Percentiles rank a stretch among this genome's conserved stretches.
phyloP scores from a whole-genome alignment of 2,329 filamentous ascomycete species.

The Xylaria sp. region DNA sequence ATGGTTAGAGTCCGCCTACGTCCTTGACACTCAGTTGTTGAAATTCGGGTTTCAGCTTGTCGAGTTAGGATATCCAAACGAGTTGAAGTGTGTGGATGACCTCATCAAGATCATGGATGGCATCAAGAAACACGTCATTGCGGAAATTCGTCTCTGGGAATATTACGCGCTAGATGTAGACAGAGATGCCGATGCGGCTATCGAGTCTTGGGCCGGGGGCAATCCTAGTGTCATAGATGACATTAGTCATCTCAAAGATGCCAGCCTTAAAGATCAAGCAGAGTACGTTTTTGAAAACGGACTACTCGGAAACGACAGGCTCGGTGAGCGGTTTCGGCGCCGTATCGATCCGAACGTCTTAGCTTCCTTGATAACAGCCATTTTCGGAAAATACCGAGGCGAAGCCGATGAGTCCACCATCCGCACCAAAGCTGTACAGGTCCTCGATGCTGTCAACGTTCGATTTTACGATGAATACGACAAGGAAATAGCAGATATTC shows the following conservation, averaged over 20 bases:
- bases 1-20: slow-evolving; percentile 73
- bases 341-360: slow-evolving; percentile 74
- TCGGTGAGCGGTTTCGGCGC: slow-evolving; percentile 84
- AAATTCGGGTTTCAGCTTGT: slow-evolving; percentile 82
- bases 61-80: slow-evolving; percentile 78
- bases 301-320: slow-evolving; percentile 74
- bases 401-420: slow-evolving; percentile 64
- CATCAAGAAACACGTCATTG: slow-evolving; percentile 83
- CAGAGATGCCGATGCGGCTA: slow-evolving; percentile 72
- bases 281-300: slow-evolving; percentile 75
- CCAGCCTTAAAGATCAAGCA: slow-evolving; percentile 62
- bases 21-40: slow-evolving; percentile 71
- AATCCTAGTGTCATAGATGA: slow-evolving; percentile 61
- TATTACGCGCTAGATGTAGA: slow-evolving; percentile 89
- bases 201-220: slow-evolving; percentile 77
- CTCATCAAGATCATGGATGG: slow-evolving; percentile 84
- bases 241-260: slow-evolving; percentile 61
- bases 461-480: slow-evolving; percentile 94
- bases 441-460: slow-evolving; percentile 87
- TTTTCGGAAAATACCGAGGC: slow-evolving; percentile 75
- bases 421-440: slow-evolving; percentile 65
- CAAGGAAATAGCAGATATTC: slow-evolving; percentile 80
- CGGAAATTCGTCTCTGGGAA: slow-evolving; percentile 86
- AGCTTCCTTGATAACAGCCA: slow-evolving; percentile 73
- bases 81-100: slow-evolving; percentile 76